A percentile compares a stretch with the other conserved stretches of the same genome.
Evolutionary conservation across 208 protist species (phyloP).

Genomic region (Leishmania braziliensis): DNA sequence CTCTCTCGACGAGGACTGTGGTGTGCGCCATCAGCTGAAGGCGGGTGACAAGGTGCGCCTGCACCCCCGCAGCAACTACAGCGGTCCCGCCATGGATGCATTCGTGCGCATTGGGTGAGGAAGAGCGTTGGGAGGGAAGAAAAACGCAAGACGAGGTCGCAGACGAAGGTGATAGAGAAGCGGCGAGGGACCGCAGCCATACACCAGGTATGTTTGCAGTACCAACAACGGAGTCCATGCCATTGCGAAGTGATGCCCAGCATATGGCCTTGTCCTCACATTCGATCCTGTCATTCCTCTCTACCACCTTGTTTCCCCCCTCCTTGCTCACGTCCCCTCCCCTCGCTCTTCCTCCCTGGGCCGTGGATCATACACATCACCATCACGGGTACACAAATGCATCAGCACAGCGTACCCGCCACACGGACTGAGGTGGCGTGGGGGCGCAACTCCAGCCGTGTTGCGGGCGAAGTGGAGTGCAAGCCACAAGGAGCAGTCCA

Average conservation of each 20-base stretch:
- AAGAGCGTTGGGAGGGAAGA: neutral
- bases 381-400: neutral
- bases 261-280: neutral
- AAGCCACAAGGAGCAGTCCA: neutral
- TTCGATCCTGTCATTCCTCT: neutral
- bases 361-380: neutral
- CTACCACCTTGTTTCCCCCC: neutral
- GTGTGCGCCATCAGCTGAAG: constrained; percentile 18
- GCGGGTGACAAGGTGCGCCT: constrained; percentile 35
- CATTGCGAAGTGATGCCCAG: neutral
- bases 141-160: neutral
- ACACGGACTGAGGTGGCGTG: neutral
- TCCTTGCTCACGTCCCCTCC: neutral
- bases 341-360: neutral
- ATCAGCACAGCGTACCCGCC: neutral
- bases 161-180: neutral
- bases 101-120: constrained; percentile 36
- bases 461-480: neutral
- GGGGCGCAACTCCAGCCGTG: neutral
- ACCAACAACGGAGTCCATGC: neutral
- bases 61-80: constrained; percentile 35
- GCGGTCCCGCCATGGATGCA: constrained; percentile 44
- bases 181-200: too few relatives aligned
- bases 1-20: constrained; percentile 9
- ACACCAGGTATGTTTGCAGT: neutral